Conservation (phyloP, 1,139 yeast species). For the Candida neerlandica region DNA sequence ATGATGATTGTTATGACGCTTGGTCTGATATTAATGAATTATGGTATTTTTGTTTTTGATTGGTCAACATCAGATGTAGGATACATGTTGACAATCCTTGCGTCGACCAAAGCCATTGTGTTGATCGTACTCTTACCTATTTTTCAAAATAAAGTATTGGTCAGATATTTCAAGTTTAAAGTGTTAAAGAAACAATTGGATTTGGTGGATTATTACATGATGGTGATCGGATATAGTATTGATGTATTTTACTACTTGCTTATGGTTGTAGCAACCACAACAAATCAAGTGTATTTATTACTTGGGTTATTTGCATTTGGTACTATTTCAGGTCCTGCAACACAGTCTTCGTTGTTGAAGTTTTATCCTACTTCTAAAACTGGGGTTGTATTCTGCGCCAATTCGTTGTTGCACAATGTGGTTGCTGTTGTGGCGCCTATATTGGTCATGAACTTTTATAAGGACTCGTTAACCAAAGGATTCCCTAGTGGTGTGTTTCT, state of each 20-base stretch:
- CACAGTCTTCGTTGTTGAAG: constrained; percentile 37
- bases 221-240: constrained; percentile 21
- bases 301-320: constrained; percentile 45
- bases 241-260: constrained; percentile 55
- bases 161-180: constrained; percentile 30
- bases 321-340: constrained; percentile 36
- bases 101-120: constrained; percentile 41
- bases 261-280: constrained; percentile 26
- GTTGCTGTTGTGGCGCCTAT: constrained; percentile 30
- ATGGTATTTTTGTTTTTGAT: constrained; percentile 55
- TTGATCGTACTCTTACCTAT: constrained; percentile 38
- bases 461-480: constrained; percentile 16
- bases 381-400: constrained; percentile 44
- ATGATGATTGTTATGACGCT: constrained; percentile 36
- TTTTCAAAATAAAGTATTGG: constrained; percentile 30
- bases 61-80: constrained; percentile 67
- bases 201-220: constrained; percentile 50
- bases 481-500: constrained; percentile 15
- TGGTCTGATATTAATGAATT: constrained; percentile 49
- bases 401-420: constrained; percentile 35
- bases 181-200: constrained; percentile 51
- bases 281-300: constrained; percentile 22
- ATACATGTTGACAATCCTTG: constrained; percentile 54
- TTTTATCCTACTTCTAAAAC: constrained; percentile 42
- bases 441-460: constrained; percentile 31